phyloP scores from a whole-genome alignment of 805 yeast genomes.

The Kodamaea lidongshanica region DNA sequence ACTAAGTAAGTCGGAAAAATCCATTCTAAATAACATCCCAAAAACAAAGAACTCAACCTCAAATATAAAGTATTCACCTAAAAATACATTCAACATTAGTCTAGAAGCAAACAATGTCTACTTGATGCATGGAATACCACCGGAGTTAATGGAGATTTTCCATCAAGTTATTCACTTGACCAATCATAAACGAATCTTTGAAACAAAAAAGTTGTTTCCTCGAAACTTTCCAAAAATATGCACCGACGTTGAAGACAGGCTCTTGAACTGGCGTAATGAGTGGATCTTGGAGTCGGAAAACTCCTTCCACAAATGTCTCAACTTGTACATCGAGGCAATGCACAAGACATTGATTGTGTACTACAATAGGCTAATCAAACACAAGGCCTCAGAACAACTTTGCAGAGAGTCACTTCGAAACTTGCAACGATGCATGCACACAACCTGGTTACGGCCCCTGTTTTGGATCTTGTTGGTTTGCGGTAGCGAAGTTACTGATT shows the following conservation, averaged over 20 bases:
- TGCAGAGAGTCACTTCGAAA: slow-evolving; percentile 1
- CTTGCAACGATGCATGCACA: slow-evolving; percentile 9
- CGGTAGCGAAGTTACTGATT: slow-evolving; percentile 26
- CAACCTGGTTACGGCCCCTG: slow-evolving; percentile 37
- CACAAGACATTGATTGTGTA: slow-evolving; percentile 41
- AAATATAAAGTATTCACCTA: slow-evolving; percentile 6
- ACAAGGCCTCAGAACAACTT: slow-evolving; percentile 6
- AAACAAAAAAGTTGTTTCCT: slow-evolving; percentile 34
- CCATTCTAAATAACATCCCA: slow-evolving; percentile 1
- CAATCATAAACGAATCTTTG: slow-evolving; percentile 47
- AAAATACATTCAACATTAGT: slow-evolving; percentile 9
- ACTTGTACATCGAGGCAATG: slow-evolving; percentile 31
- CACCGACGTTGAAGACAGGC: slow-evolving; percentile 48
- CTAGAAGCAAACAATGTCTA: slow-evolving; percentile 25
- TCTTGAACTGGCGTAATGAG: slow-evolving; percentile 39
- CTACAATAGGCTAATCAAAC: slow-evolving; percentile 41
- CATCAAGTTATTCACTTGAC: slow-evolving; percentile 42
- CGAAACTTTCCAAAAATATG: slow-evolving; percentile 51
- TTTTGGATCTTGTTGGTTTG: slow-evolving; percentile 47
- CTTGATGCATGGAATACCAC: slow-evolving; percentile 44
- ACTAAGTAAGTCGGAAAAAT: background rate
- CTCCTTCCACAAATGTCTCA: slow-evolving; percentile 35
- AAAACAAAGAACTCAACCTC: slow-evolving; percentile 6
- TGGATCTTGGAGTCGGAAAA: slow-evolving; percentile 32
- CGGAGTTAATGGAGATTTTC: slow-evolving; percentile 40